These are phyloP conservation scores for Neurospora sp. DNA, from an alignment of 2,329 filamentous ascomycete species.

Conservation along the genomic window DNA sequence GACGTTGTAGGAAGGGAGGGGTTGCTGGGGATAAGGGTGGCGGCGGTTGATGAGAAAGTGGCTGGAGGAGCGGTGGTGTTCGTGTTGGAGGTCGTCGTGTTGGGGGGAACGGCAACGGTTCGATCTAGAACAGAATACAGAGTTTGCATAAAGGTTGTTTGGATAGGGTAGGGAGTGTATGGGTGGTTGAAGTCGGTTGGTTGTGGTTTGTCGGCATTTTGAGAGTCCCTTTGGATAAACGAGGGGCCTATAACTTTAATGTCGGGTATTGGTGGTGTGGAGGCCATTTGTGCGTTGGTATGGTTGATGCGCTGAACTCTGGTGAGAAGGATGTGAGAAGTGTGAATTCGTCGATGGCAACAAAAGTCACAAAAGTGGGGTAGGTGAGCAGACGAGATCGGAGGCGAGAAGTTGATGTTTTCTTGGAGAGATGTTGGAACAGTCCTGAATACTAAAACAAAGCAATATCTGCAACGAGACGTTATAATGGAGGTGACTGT, in stretches of 20 bases:
- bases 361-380: not conserved
- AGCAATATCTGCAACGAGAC: not conserved
- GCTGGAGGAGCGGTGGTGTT: not conserved
- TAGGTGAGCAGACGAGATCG: not conserved
- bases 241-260: not conserved
- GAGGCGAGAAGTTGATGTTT: not conserved
- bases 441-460: not conserved
- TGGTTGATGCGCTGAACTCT: not conserved
- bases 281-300: not conserved
- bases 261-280: not conserved
- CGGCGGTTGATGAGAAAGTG: not conserved
- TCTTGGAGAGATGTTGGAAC: not conserved
- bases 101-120: not conserved
- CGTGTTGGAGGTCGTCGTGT: not conserved
- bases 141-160: conserved; percentile 76
- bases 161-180: conserved; percentile 78
- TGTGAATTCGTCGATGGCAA: not conserved
- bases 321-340: not conserved
- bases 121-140: conserved; percentile 67
- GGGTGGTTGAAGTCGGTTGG: conserved; percentile 69
- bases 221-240: not conserved
- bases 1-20: not conserved
- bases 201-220: not conserved
- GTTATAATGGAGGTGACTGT: not conserved
- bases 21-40: not conserved